Evolutionary conservation across 2,329 filamentous ascomycete genomes (phyloP), one percentile per base, ranked within the genome.

Genomic region (Nakataea oryzae): DNA sequence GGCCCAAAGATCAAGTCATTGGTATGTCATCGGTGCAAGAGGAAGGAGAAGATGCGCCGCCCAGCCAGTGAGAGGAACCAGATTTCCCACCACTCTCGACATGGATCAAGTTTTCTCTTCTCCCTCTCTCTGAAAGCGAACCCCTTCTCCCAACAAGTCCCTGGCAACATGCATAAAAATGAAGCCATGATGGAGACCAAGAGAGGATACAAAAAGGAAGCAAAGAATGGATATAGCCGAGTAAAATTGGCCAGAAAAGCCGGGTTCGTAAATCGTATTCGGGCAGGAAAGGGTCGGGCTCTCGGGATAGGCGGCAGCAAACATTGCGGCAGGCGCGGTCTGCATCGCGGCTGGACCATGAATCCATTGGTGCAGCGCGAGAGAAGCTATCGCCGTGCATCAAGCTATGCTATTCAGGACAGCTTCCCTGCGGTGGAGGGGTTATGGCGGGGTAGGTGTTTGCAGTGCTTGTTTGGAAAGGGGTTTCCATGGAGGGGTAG

Each of bases 1-100:
- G 60, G 60, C 60, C 63, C 61, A 62, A 62, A 58, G 32, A 1
- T n/a, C 21, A n/a, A n/a, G n/a, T n/a, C n/a, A n/a, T n/a, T 50
- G 41, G 21, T n/a, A 50, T 50, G 41, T 50, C 41, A 50, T 50
- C 41, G 41, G 41, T 50, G 41, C 41, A 50, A n/a, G 21, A 24
- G 21, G 41, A 6, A n/a, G 41, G 21, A 50, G 41, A 9, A 24
- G 21, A 9, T n/a, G 41, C 41, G 17, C 41, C 17, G 41, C 41
- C 41, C 41, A 50, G 41, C 41, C 41, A 50, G 41, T 50, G 21
- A 50, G 21, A 50, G 24, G 41, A n/a, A 50, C 21, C 41, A 50
- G 41, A 50, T 50, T 50, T 17, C 8, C 41, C 21, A 50, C 41
- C 21, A n/a, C 41, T 12, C 11, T n/a, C 41, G n/a, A 47, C 5